Conservation (phyloP, 441 rosid genomes). For the Adansonia grandidieri region DNA sequence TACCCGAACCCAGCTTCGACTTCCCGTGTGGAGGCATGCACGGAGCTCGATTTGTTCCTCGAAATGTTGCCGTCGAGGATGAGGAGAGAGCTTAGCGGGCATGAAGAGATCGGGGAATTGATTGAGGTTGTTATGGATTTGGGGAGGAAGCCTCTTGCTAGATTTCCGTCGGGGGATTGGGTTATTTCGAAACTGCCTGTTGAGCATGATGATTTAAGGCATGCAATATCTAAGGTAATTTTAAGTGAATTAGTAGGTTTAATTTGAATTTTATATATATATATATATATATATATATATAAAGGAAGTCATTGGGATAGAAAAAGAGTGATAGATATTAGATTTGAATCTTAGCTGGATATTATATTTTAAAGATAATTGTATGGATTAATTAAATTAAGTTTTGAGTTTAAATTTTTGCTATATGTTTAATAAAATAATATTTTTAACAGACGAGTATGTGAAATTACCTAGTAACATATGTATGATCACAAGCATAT, state of each 20-base stretch:
- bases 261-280: background rate
- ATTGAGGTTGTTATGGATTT: conserved; percentile 93
- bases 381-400: background rate
- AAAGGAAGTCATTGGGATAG: no score
- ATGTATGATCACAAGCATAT: no score
- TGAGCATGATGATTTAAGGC: conserved; percentile 62
- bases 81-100: conserved; percentile 59
- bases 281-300: no score
- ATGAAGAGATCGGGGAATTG: conserved; percentile 61
- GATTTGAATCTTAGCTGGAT: background rate
- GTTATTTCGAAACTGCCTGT: conserved; percentile 69
- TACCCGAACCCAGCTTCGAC: conserved; percentile 37
- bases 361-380: background rate
- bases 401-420: background rate
- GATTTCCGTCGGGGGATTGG: conserved; percentile 98
- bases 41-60: conserved; percentile 72
- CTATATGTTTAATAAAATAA: background rate
- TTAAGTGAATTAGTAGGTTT: background rate
- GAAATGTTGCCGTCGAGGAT: conserved; percentile 70
- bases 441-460: background rate
- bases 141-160: conserved; percentile 85
- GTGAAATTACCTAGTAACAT: no score
- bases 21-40: conserved; percentile 37
- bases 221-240: conserved; percentile 17
- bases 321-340: background rate